Evolutionary conservation across 2,329 filamentous ascomycete genomes (phyloP).

Genomic region (Fusarium sp.): DNA sequence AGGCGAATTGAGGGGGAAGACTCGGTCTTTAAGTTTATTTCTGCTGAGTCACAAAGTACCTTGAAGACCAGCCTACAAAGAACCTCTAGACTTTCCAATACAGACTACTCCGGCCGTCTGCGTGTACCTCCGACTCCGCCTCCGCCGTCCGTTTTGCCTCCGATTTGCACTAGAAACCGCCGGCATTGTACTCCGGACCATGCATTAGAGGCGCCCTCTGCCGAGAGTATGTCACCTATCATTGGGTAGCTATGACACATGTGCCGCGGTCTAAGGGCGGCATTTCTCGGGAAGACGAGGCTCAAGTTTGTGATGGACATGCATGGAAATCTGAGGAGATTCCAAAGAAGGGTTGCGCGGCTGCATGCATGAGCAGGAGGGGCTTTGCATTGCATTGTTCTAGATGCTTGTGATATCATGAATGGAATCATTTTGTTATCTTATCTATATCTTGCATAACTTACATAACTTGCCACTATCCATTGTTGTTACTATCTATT

Average conservation of each 20-base stretch:
- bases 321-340: slow-evolving; percentile 15
- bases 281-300: slow-evolving; percentile 42
- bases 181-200: slow-evolving; percentile 19
- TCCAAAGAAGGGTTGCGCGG: slow-evolving; percentile 11
- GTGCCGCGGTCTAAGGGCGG: slow-evolving; percentile 27
- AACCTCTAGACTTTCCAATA: background rate
- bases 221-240: background rate
- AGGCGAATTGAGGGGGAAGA: slow-evolving; percentile 1
- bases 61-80: background rate
- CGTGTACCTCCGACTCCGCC: background rate
- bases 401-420: slow-evolving; percentile 24
- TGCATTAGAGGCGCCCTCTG: slow-evolving; percentile 28
- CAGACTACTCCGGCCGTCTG: slow-evolving; percentile 9
- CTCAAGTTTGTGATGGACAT: slow-evolving; percentile 7
- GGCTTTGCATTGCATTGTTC: slow-evolving; percentile 21
- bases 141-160: slow-evolving; percentile 23
- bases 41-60: slow-evolving; percentile 24
- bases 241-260: slow-evolving; percentile 20
- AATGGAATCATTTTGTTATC: slow-evolving; percentile 18
- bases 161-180: background rate
- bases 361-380: slow-evolving; percentile 6
- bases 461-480: background rate
- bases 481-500: background rate
- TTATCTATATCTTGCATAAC: slow-evolving; percentile 1
- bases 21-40: slow-evolving; percentile 17